phyloP scores from a whole-genome alignment of 495 filamentous ascomycete genomes.

The Penicillium odoratum region DNA sequence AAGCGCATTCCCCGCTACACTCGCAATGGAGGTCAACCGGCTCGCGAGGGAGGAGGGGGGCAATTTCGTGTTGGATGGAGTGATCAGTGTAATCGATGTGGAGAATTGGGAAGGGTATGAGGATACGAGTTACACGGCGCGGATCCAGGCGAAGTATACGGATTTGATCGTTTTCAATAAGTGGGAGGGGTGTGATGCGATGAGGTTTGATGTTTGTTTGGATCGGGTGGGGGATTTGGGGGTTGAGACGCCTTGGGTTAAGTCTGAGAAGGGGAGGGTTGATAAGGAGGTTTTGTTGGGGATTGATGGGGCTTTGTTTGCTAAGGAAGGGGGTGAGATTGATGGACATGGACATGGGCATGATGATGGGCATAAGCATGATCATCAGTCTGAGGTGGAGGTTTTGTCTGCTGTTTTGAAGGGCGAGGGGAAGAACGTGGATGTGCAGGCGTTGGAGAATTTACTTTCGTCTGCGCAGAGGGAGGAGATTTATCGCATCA shows the following conservation, averaged over 20 bases:
- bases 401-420: constrained; percentile 76
- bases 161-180: constrained; percentile 95
- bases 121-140: constrained; percentile 85
- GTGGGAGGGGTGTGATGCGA: constrained; percentile 76
- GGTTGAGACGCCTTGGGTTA: constrained; percentile 75
- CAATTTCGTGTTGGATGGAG: constrained; percentile 78
- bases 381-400: constrained; percentile 84
- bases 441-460: constrained; percentile 62
- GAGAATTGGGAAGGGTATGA: constrained; percentile 98
- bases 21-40: constrained; percentile 92
- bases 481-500: constrained; percentile 94
- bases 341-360: constrained; percentile 15
- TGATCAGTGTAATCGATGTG: constrained; percentile 89
- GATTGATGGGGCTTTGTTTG: constrained; percentile 77
- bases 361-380: constrained; percentile 27
- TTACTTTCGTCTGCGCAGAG: constrained; percentile 72
- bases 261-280: constrained; percentile 74
- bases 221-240: constrained; percentile 88
- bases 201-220: constrained; percentile 74
- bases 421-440: constrained; percentile 43
- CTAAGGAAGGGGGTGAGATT: constrained; percentile 37
- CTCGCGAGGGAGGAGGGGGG: constrained; percentile 57
- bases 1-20: constrained; percentile 81
- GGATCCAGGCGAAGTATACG: constrained; percentile 83
- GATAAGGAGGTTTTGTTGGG: constrained; percentile 78